These are phyloP conservation scores for Vigna unguiculata DNA, from an alignment of 306 rosid genomes.

Conservation along the genomic window DNA sequence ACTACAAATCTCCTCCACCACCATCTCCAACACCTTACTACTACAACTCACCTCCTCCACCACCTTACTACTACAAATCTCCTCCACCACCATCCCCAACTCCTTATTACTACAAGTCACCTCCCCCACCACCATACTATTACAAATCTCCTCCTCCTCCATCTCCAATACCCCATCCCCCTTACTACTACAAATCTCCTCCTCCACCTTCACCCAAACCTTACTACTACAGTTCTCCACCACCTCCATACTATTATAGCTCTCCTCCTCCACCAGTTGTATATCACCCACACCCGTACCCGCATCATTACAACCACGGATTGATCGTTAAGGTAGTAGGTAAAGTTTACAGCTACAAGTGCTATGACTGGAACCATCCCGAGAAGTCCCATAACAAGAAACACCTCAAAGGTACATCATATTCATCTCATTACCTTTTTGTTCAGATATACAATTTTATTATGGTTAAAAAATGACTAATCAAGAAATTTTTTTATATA, in stretches of 20 bases:
- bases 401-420: slow-evolving; percentile 75
- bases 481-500: no score
- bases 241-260: slow-evolving; percentile 41
- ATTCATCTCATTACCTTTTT: neutral
- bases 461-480: neutral
- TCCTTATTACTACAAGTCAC: slow-evolving; percentile 47
- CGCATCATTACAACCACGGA: slow-evolving; percentile 54
- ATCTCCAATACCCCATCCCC: neutral
- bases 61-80: slow-evolving; percentile 42
- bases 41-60: slow-evolving; percentile 44
- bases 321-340: slow-evolving; percentile 81
- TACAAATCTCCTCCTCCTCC: slow-evolving; percentile 40
- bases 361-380: slow-evolving; percentile 76
- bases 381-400: slow-evolving; percentile 85
- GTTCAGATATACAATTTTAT: neutral
- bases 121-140: slow-evolving; percentile 40
- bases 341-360: slow-evolving; percentile 79
- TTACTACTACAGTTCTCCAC: slow-evolving; percentile 34
- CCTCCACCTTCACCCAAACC: slow-evolving; percentile 30
- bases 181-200: slow-evolving; percentile 46
- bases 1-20: slow-evolving; percentile 42
- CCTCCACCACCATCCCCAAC: slow-evolving; percentile 47
- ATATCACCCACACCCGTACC: slow-evolving; percentile 54
- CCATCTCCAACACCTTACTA: slow-evolving; percentile 48
- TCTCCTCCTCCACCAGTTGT: slow-evolving; percentile 58